Percentiles rank a stretch among this genome's conserved stretches.
Conservation (phyloP, 768 basidiomycete genomes). For the Sutorius australiensis region DNA sequence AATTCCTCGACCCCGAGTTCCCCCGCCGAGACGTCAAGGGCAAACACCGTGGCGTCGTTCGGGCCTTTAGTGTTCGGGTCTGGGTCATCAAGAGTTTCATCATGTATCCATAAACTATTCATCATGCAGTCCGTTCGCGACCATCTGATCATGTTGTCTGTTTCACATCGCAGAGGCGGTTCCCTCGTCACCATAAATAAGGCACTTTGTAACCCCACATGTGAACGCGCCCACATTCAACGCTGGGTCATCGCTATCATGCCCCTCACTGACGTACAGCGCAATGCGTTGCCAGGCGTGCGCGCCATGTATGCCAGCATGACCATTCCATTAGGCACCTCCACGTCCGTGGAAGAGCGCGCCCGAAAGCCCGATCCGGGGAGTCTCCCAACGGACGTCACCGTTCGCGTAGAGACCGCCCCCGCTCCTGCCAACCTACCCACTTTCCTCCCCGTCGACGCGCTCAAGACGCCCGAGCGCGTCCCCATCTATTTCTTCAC, state of each 20-base stretch:
- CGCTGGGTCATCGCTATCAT: neutral
- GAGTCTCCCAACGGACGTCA: conserved; percentile 11
- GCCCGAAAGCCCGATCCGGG: neutral
- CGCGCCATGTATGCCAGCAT: neutral
- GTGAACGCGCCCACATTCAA: neutral
- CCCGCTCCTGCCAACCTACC: conserved; percentile 6
- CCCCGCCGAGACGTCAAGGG: neutral
- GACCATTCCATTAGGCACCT: neutral
- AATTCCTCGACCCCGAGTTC: neutral
- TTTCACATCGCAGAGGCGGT: neutral
- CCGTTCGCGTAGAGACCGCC: conserved; percentile 14
- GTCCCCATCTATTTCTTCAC: conserved; percentile 22
- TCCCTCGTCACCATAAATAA: conserved; percentile 1
- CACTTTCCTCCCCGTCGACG: neutral
- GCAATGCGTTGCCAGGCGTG: neutral
- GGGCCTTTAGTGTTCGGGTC: too few relatives aligned
- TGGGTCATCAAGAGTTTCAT: neutral
- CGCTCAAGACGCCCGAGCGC: conserved; percentile 13
- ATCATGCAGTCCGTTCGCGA: neutral
- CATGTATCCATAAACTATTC: neutral
- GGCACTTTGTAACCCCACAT: neutral
- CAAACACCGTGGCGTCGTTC: too few relatives aligned
- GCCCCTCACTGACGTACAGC: conserved; percentile 18
- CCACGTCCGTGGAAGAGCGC: conserved; percentile 16
- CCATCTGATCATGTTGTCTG: neutral